These are phyloP conservation scores for Aspergillus ruber DNA, from an alignment of 2,329 filamentous ascomycete genomes.

Conservation along the genomic window DNA sequence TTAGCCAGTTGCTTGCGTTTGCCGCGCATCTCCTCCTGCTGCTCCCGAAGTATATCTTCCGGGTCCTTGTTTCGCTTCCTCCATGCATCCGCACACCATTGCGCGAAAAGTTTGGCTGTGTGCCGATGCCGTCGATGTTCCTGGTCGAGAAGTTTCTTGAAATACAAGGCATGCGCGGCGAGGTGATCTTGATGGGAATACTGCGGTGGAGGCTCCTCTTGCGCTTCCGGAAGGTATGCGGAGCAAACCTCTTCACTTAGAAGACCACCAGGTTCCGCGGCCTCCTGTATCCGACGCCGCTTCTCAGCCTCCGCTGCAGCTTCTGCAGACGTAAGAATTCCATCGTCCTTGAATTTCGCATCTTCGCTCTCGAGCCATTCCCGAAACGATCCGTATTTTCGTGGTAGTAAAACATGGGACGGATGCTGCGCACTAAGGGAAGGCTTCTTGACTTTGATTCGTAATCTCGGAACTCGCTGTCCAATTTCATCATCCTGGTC, in stretches of 20 bases:
- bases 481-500: slow-evolving; percentile 15
- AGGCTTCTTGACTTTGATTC: slow-evolving; percentile 48
- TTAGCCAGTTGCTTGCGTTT: slow-evolving; percentile 67
- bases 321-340: slow-evolving; percentile 51
- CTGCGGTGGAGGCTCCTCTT: slow-evolving; percentile 67
- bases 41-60: slow-evolving; percentile 77
- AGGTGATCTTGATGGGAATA: slow-evolving; percentile 88
- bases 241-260: slow-evolving; percentile 66
- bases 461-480: slow-evolving; percentile 28
- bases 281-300: slow-evolving; percentile 65
- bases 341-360: slow-evolving; percentile 37
- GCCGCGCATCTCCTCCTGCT: slow-evolving; percentile 58
- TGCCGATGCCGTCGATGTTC: slow-evolving; percentile 73
- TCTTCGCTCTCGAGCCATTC: slow-evolving; percentile 58
- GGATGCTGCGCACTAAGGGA: slow-evolving; percentile 47
- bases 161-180: slow-evolving; percentile 68
- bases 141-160: slow-evolving; percentile 69
- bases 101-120: slow-evolving; percentile 72
- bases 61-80: slow-evolving; percentile 37
- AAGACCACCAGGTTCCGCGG: slow-evolving; percentile 67
- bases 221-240: slow-evolving; percentile 64
- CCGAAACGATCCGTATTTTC: slow-evolving; percentile 49
- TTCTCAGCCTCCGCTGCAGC: slow-evolving; percentile 62
- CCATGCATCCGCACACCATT: slow-evolving; percentile 39
- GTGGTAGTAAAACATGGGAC: slow-evolving; percentile 41